Percentiles rank a stretch among this genome's conserved stretches.
Conservation (phyloP, 192 early-diverging fungal species). For the Cetraspora pellucida region DNA sequence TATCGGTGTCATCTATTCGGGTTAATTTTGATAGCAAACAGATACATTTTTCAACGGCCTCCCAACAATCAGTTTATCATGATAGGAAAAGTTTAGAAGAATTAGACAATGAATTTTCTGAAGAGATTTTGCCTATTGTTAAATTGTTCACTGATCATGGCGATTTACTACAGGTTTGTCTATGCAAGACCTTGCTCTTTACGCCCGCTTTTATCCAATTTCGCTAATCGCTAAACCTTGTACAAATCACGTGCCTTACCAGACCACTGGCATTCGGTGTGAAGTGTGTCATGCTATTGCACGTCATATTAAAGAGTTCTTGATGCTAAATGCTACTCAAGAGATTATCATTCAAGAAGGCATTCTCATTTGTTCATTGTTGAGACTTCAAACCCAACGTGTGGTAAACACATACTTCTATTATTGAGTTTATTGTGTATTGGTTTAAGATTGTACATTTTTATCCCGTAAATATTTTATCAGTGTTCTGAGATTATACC, state of each 20-base stretch:
- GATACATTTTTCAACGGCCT: no score
- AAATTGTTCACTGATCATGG: not conserved
- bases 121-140: not conserved
- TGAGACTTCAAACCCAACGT: not conserved
- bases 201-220: not conserved
- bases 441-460: not conserved
- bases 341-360: not conserved
- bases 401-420: conserved; percentile 4
- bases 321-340: not conserved
- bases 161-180: not conserved
- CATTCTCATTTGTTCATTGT: conserved; percentile 1
- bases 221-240: not conserved
- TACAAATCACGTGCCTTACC: not conserved
- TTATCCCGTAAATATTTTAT: not conserved
- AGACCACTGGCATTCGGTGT: not conserved
- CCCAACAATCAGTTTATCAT: no score
- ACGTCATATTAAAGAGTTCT: not conserved
- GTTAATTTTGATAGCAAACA: no score
- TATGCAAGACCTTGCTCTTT: not conserved
- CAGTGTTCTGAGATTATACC: conserved; percentile 9
- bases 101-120: not conserved
- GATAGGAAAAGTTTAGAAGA: not conserved
- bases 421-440: no score
- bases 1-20: no score
- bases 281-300: not conserved